Base-by-base conservation (phyloP, 73 alveolate species). In the Paraurostyla sp. region DNA sequence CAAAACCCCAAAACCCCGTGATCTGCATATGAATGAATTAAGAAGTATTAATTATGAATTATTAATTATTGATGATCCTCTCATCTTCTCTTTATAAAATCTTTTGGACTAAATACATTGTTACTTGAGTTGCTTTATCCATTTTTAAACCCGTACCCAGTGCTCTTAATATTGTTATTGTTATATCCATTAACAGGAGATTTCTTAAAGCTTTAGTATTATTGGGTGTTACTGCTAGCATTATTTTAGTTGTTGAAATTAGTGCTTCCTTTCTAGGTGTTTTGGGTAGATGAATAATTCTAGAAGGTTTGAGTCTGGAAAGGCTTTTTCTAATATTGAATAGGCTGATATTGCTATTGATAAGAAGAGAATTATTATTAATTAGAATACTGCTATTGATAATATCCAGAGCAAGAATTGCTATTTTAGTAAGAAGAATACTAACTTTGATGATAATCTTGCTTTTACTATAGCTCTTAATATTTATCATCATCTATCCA, bases 81-180 rank as follows among this genome's bases (percentile, higher is more conserved):
- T 65, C 82, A 65, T 65, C 82, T 65, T 40, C 41, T 65, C 58
- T 65, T 65, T 2, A 65, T 38, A 40, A 38, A 65, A 65, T 65
- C 82, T 38, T 65, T 65, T 11, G 82, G 82, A 22, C 82, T 65
- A 38, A 38, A 65, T 15, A 65, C 41, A 13, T 32, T 13, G 25
- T 40, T 38, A 65, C 41, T 65, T 36, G 32, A 23, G 18, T 35
- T 35, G 69, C 25, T 65, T 16, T 16, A 18, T 15, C 41, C 33
- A 38, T 36, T 30, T 33, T 40, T 65, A 3, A 33, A 36, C 38
- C 41, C 41, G 13, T 32, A 1, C 3, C 36, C 16, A 35, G 9
- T 18, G 9, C n/a, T 38, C 2, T 16, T 60, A 7, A 3, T 27
- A n/a, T 32, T 60, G 82, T 38, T 38, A 65, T 65, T 65, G 33